These are phyloP conservation scores for Penicillium rolfsii DNA, from an alignment of 2,329 filamentous ascomycete species.

Conservation along the genomic window DNA sequence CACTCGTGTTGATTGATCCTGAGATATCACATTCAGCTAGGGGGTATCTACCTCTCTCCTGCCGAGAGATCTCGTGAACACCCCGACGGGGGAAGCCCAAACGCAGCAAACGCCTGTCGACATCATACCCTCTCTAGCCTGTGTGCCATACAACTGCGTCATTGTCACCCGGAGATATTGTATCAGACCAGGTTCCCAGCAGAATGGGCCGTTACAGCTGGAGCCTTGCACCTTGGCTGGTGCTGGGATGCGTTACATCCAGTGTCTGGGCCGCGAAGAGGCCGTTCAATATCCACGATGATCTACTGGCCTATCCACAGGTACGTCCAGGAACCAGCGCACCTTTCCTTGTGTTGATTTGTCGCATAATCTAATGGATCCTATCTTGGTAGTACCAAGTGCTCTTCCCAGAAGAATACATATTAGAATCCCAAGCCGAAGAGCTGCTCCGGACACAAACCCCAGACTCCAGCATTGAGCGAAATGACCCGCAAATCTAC, in stretches of 20 bases:
- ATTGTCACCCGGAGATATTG: background rate
- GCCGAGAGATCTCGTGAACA: background rate
- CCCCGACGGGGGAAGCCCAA: conserved; percentile 6
- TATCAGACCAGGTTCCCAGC: background rate
- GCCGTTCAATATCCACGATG: conserved; percentile 83
- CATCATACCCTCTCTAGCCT: background rate
- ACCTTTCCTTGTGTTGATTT: background rate
- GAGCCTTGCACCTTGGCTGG: conserved; percentile 35
- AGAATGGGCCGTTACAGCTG: conserved; percentile 34
- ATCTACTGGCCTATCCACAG: conserved; percentile 84
- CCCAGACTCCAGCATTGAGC: conserved; percentile 16
- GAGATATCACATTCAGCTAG: background rate
- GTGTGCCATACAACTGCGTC: background rate
- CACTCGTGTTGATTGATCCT: background rate
- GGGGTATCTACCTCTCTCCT: background rate
- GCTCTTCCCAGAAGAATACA: conserved; percentile 71
- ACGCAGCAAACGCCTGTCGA: background rate
- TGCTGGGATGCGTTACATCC: conserved; percentile 37
- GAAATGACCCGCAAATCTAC: conserved; percentile 34
- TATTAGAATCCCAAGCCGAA: conserved; percentile 70
- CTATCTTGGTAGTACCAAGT: conserved; percentile 70
- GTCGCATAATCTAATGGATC: background rate
- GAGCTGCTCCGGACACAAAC: conserved; percentile 52
- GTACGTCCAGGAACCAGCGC: conserved; percentile 51
- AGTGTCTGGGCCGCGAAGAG: conserved; percentile 57